phyloP scores from a whole-genome alignment of 768 basidiomycete species.

The Cubamyces sp. region DNA sequence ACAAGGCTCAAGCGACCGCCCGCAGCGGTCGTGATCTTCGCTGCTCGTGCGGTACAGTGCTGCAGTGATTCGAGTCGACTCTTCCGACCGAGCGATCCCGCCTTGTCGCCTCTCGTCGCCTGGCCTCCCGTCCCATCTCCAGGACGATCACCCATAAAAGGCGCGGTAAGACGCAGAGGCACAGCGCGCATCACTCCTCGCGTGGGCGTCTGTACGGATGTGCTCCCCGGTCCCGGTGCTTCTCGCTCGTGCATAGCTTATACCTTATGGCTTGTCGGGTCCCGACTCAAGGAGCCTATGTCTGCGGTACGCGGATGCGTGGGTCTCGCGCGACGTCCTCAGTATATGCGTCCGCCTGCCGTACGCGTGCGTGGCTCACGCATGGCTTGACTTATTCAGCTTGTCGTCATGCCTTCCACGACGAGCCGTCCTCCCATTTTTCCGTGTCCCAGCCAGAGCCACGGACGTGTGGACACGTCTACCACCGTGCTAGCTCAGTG shows the following conservation, averaged over 20 bases:
- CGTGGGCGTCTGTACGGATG: conserved; percentile 9
- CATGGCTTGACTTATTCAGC: too few species aligned
- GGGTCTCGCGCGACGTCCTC: too few species aligned
- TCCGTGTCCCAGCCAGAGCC: too few species aligned
- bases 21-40: too few species aligned
- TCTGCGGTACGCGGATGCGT: background rate
- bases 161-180: background rate
- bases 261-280: conserved; percentile 22
- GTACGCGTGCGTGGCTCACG: too few species aligned
- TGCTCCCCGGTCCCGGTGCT: conserved; percentile 21
- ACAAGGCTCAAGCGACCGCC: too few species aligned
- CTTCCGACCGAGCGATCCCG: background rate
- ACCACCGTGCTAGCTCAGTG: too few species aligned
- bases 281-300: conserved; percentile 22
- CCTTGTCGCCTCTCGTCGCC: background rate
- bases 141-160: conserved; percentile 23
- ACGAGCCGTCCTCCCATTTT: too few species aligned
- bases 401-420: too few species aligned
- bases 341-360: too few species aligned
- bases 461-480: too few species aligned
- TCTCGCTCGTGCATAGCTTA: conserved; percentile 15
- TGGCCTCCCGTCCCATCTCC: conserved; percentile 3
- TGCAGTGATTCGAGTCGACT: background rate
- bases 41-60: too few species aligned
- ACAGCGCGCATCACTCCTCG: background rate